Percentiles rank a stretch among this genome's conserved stretches.
These are phyloP conservation scores for Cucurbita argyrosperma DNA, from an alignment of 306 rosid genomes.

Conservation along the genomic window DNA sequence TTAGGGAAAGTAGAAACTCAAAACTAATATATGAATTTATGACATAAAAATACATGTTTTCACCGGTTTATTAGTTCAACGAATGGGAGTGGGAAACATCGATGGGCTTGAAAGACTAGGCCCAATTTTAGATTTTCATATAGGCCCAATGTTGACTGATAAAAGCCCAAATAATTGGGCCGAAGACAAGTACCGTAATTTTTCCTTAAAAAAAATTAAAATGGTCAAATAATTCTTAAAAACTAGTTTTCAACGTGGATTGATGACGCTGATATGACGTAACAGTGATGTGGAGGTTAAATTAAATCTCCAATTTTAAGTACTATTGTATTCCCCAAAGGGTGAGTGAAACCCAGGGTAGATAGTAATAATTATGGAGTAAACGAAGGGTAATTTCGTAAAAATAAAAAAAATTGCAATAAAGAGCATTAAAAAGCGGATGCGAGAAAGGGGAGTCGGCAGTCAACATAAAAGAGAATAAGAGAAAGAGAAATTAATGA, in stretches of 20 bases:
- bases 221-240: neutral
- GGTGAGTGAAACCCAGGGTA: too few species aligned
- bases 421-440: neutral
- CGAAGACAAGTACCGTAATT: too few species aligned
- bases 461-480: neutral
- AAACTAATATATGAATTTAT: too few species aligned
- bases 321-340: too few species aligned
- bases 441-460: neutral
- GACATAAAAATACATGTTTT: too few species aligned
- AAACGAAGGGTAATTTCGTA: too few species aligned
- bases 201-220: too few species aligned
- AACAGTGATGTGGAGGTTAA: neutral
- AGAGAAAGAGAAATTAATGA: neutral
- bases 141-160: neutral
- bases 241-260: too few species aligned
- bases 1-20: too few species aligned
- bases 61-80: too few species aligned
- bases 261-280: neutral
- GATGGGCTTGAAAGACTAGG: neutral
- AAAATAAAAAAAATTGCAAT: neutral
- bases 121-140: neutral
- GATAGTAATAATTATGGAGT: too few species aligned
- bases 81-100: neutral
- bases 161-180: neutral
- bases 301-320: too few species aligned